Percentiles rank a stretch among this genome's conserved stretches.
Evolutionary conservation across 2,329 filamentous ascomycete genomes (phyloP).

Genomic region (Beauveria bassiana): DNA sequence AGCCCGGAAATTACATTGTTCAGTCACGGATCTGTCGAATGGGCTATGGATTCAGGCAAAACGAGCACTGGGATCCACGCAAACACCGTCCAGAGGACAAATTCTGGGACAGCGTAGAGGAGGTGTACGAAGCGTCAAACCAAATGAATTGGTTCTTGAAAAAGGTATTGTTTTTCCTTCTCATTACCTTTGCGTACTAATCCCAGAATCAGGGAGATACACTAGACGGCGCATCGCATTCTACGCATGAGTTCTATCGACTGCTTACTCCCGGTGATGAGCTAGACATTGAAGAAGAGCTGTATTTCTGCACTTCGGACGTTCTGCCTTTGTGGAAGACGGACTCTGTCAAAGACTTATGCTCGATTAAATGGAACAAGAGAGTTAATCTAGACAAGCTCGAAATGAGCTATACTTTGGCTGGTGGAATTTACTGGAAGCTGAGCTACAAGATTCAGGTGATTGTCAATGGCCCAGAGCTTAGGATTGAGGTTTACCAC

Average conservation of each 20-base stretch:
- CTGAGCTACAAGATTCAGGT: slow-evolving; percentile 15
- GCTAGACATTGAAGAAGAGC: not conserved
- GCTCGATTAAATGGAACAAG: slow-evolving; percentile 16
- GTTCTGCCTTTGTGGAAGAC: fast-evolving
- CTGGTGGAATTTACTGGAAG: not conserved
- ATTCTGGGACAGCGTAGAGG: too few species aligned
- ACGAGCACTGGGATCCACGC: too few species aligned
- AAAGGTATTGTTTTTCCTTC: too few species aligned
- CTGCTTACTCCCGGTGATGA: fast-evolving
- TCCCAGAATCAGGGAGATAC: too few species aligned
- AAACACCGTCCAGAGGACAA: too few species aligned
- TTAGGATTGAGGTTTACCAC: slow-evolving; percentile 18
- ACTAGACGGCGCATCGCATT: not conserved
- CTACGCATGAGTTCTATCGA: fast-evolving
- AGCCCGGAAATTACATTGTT: too few species aligned
- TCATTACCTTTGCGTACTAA: too few species aligned
- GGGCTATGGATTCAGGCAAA: not conserved
- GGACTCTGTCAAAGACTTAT: slow-evolving; percentile 11
- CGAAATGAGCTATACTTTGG: slow-evolving; percentile 10
- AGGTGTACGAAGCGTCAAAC: not conserved
- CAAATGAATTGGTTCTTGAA: slow-evolving; percentile 25
- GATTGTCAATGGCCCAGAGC: slow-evolving; percentile 13
- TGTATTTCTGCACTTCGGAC: not conserved
- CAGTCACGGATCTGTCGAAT: not conserved
- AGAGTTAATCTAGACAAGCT: slow-evolving; percentile 8